phyloP scores from a whole-genome alignment of 257 asterid species.

The Solanum paucissectum region DNA sequence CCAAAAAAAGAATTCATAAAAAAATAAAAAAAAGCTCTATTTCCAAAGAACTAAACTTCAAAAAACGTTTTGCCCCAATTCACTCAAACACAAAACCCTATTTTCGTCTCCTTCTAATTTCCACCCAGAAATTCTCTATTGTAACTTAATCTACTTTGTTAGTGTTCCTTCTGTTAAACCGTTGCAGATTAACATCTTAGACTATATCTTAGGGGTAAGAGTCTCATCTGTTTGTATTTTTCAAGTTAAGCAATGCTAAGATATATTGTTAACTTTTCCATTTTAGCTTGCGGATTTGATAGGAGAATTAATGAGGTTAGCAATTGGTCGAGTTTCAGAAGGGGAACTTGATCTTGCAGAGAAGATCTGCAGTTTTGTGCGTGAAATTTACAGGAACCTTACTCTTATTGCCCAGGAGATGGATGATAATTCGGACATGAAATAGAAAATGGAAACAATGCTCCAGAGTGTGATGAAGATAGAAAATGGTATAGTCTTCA shows the following conservation, averaged over 20 bases:
- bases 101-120: no score
- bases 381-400: conserved; percentile 71
- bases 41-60: no score
- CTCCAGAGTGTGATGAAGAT: conserved; percentile 84
- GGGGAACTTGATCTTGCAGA: conserved; percentile 84
- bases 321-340: conserved; percentile 86
- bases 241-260: not conserved
- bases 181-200: conserved; percentile 65
- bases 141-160: no score
- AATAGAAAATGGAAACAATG: conserved; percentile 79
- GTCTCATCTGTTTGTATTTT: conserved; percentile 2
- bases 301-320: conserved; percentile 88
- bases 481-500: conserved; percentile 61
- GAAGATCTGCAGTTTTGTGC: conserved; percentile 69
- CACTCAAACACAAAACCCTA: no score
- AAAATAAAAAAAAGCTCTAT: no score
- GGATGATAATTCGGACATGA: conserved; percentile 77
- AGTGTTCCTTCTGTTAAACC: conserved; percentile 69
- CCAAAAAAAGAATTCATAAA: no score
- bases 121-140: no score
- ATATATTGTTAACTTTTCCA: conserved; percentile 3
- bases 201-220: conserved; percentile 83
- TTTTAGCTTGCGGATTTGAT: conserved; percentile 89
- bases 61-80: no score
- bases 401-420: conserved; percentile 59